Conservation (phyloP, 2,329 filamentous ascomycete genomes). For the Trichoderma pleuroti region DNA sequence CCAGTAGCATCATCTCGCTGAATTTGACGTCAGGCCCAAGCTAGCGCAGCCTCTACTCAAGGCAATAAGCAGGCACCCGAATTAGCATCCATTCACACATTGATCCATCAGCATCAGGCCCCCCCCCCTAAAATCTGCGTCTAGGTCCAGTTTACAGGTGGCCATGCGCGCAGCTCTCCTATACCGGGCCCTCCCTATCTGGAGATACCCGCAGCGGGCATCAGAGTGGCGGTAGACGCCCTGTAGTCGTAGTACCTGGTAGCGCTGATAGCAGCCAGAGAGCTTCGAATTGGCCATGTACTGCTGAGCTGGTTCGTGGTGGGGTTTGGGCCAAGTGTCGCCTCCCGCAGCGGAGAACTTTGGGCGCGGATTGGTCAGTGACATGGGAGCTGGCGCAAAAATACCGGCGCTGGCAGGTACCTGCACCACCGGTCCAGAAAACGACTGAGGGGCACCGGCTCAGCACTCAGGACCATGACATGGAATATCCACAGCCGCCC, state of each 20-base stretch:
- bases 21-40: neutral
- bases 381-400: neutral
- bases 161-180: neutral
- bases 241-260: too few relatives aligned
- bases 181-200: slow-evolving; percentile 3
- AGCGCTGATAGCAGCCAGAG: neutral
- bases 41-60: neutral
- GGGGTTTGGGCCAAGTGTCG: slow-evolving; percentile 8
- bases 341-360: slow-evolving; percentile 13
- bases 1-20: neutral
- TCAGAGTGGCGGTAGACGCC: slow-evolving; percentile 14
- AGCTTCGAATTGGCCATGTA: neutral
- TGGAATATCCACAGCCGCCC: slow-evolving; percentile 14
- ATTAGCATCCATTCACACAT: neutral
- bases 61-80: slow-evolving; percentile 10
- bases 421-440: neutral
- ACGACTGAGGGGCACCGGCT: slow-evolving; percentile 16
- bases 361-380: slow-evolving; percentile 18
- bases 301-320: neutral
- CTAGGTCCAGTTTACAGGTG: too few relatives aligned
- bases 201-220: neutral
- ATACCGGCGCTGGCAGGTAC: neutral
- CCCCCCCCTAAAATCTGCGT: neutral
- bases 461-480: neutral
- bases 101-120: neutral